Conservation (phyloP, 768 basidiomycete species). For the Omphalotus guepiniiformis region DNA sequence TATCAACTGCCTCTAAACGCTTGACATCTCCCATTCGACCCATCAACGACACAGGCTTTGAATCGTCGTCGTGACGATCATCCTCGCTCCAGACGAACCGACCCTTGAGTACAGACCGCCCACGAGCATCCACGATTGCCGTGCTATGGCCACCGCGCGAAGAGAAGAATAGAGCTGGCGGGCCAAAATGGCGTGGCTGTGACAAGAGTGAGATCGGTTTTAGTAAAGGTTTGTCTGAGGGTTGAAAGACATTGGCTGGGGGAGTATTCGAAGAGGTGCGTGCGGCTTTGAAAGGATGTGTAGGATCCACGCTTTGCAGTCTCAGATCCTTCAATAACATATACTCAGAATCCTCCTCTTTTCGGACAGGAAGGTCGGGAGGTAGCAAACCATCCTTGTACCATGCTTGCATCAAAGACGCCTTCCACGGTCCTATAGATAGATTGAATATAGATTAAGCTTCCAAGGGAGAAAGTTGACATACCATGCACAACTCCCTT, state of each 20-base stretch:
- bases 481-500: conserved; percentile 75
- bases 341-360: conserved; percentile 70
- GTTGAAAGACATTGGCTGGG: conserved; percentile 18
- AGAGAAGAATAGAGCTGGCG: conserved; percentile 82
- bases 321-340: conserved; percentile 69
- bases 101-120: conserved; percentile 78
- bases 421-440: conserved; percentile 75
- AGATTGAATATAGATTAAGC: conserved; percentile 7
- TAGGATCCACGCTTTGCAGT: conserved; percentile 77
- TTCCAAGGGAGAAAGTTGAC: conserved; percentile 16
- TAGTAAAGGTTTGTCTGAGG: conserved; percentile 54
- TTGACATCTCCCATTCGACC: conserved; percentile 77
- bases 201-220: conserved; percentile 70
- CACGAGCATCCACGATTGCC: conserved; percentile 81
- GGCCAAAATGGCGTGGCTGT: conserved; percentile 81
- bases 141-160: conserved; percentile 90
- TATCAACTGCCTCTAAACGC: conserved; percentile 78
- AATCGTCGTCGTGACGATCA: conserved; percentile 40
- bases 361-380: conserved; percentile 74
- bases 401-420: conserved; percentile 87
- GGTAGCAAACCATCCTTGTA: conserved; percentile 82
- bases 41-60: conserved; percentile 22
- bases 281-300: conserved; percentile 61
- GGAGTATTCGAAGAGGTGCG: conserved; percentile 41
- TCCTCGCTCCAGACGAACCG: conserved; percentile 78